Percentiles rank a stretch among this genome's conserved stretches.
phyloP scores from a whole-genome alignment of 228 moss, liverwort and hornwort genomes.

The Sphagnum magellanicum region DNA sequence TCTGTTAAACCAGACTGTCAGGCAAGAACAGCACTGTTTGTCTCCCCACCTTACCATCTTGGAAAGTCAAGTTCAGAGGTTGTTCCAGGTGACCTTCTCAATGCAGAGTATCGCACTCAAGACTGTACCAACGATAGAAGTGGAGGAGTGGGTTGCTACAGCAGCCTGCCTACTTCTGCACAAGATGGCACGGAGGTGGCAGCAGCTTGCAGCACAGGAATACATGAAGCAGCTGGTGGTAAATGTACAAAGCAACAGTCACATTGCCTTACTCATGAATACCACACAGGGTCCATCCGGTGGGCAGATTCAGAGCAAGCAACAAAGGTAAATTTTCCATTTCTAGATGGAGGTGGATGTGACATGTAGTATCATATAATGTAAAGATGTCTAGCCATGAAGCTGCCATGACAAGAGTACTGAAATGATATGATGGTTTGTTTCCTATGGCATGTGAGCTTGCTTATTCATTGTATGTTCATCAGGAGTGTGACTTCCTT shows the following conservation, averaged over 20 bases:
- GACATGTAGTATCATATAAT: background rate
- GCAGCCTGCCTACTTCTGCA: conserved; percentile 8
- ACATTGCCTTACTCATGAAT: conserved; percentile 39
- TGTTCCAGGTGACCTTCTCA: too few species aligned
- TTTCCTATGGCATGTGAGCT: too few species aligned
- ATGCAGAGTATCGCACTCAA: conserved; percentile 14
- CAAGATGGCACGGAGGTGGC: conserved; percentile 56
- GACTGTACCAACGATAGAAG: conserved; percentile 26
- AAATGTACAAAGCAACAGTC: conserved; percentile 72
- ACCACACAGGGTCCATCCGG: conserved; percentile 19
- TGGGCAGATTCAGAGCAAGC: conserved; percentile 18
- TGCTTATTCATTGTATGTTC: too few species aligned
- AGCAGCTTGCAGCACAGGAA: conserved; percentile 17
- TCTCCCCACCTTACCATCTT: conserved; percentile 25
- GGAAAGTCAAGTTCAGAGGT: conserved; percentile 10
- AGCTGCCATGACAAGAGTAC: too few species aligned
- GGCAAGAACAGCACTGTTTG: conserved; percentile 47
- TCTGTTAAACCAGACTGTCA: conserved; percentile 18
- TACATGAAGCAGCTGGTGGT: conserved; percentile 15
- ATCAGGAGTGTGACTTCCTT: too few species aligned
- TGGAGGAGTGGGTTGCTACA: conserved; percentile 10
- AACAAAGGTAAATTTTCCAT: conserved; percentile 32
- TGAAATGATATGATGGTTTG: too few species aligned
- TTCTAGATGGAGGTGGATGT: background rate
- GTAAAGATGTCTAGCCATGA: too few species aligned